Evolutionary conservation across 2,329 filamentous ascomycete genomes (phyloP).

Genomic region (Domatiomyces globalis): DNA sequence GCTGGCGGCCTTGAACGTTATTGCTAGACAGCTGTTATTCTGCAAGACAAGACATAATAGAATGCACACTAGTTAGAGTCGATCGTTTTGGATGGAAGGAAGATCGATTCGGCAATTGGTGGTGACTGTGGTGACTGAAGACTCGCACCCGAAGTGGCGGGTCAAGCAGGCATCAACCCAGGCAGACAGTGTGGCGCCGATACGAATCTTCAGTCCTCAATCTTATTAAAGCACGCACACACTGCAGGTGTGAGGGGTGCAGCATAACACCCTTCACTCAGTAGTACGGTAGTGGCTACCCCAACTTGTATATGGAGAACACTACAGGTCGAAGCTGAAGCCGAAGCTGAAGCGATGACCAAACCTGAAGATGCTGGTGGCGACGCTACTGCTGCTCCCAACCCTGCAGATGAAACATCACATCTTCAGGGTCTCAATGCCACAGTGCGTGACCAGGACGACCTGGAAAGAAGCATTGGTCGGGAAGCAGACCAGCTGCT

Average conservation of each 20-base stretch:
- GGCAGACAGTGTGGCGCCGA: background rate
- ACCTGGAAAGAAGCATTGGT: conserved; percentile 75
- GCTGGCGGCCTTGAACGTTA: no score
- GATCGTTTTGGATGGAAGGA: no score
- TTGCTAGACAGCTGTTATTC: no score
- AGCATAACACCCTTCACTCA: no score
- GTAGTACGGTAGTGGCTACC: background rate
- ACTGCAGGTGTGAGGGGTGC: background rate
- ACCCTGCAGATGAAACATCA: conserved; percentile 41
- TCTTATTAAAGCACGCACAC: background rate
- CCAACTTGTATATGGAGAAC: background rate
- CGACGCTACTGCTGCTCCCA: background rate
- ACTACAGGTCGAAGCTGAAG: background rate
- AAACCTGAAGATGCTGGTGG: background rate
- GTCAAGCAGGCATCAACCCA: background rate
- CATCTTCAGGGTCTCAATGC: conserved; percentile 50
- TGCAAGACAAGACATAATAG: no score
- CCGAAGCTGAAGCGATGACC: background rate
- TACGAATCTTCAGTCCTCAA: background rate
- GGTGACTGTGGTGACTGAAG: no score
- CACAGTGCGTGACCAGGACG: conserved; percentile 69
- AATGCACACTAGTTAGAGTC: no score
- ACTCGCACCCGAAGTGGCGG: no score
- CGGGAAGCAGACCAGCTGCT: conserved; percentile 48
- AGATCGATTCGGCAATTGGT: no score